Evolutionary conservation across 495 filamentous ascomycete genomes (phyloP).

Genomic region (Aspergillus nidulans): DNA sequence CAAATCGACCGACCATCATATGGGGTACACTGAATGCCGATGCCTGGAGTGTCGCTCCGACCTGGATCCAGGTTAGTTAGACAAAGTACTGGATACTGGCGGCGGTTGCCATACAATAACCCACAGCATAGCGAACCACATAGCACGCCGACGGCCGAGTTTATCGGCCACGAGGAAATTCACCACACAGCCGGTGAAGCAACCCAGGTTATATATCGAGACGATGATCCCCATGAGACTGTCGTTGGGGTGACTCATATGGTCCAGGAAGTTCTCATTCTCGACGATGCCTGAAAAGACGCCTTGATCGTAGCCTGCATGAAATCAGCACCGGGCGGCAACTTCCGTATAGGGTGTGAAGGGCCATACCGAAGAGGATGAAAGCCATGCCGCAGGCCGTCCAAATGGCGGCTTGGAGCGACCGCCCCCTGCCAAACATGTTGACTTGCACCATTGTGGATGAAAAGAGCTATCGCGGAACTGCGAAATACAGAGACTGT

Average conservation of each 20-base stretch:
- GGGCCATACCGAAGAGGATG: constrained; percentile 18
- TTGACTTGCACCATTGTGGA: constrained; percentile 13
- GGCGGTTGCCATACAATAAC: constrained; percentile 24
- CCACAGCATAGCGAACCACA: constrained; percentile 37
- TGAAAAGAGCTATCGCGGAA: background rate
- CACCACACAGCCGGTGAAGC: constrained; percentile 43
- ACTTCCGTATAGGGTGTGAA: background rate
- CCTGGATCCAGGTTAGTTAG: constrained; percentile 2
- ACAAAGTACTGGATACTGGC: background rate
- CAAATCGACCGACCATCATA: constrained; percentile 45
- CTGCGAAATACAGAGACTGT: background rate
- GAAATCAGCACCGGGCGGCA: background rate
- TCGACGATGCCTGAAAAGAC: constrained; percentile 48
- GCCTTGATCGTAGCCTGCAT: constrained; percentile 50
- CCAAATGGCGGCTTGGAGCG: constrained; percentile 21
- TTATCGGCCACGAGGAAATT: constrained; percentile 45
- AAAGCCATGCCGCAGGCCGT: constrained; percentile 22
- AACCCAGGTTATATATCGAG: constrained; percentile 49
- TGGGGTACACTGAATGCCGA: constrained; percentile 40
- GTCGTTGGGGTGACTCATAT: constrained; percentile 38
- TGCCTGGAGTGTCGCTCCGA: constrained; percentile 42
- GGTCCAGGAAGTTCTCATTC: constrained; percentile 43
- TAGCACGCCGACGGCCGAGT: constrained; percentile 41
- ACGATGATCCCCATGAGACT: constrained; percentile 45
- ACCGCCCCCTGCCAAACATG: constrained; percentile 18